phyloP scores from a whole-genome alignment of 2,329 filamentous ascomycete genomes.

The Diatrype stigma region DNA sequence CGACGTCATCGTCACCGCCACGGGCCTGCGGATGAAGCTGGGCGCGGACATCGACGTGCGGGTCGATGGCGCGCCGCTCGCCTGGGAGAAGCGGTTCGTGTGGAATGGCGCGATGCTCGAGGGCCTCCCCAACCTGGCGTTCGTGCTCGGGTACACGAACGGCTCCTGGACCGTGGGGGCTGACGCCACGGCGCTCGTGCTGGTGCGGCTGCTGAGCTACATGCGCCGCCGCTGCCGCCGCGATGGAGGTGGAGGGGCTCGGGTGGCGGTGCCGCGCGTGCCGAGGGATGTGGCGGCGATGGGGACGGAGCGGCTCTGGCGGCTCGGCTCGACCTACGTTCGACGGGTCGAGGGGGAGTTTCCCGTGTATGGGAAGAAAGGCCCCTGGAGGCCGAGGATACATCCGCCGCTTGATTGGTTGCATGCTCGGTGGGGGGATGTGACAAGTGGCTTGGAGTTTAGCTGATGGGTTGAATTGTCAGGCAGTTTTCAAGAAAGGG shows the following conservation, averaged over 20 bases:
- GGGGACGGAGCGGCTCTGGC: constrained; percentile 11
- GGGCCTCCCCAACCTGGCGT: constrained; percentile 54
- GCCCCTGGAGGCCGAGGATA: constrained; percentile 8
- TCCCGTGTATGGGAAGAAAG: constrained; percentile 7
- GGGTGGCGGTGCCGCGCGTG: constrained; percentile 40
- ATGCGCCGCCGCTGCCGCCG: too few species aligned
- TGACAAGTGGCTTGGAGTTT: constrained; percentile 6
- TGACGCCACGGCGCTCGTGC: constrained; percentile 47
- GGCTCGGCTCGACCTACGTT: constrained; percentile 10
- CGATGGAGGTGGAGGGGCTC: constrained; percentile 35
- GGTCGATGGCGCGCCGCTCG: constrained; percentile 46
- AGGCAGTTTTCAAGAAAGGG: too few species aligned
- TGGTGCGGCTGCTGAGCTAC: constrained; percentile 45
- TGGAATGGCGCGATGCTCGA: constrained; percentile 61
- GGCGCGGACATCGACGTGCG: constrained; percentile 46
- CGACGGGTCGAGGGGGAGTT: background rate
- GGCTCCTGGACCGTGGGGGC: constrained; percentile 60
- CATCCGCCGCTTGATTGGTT: constrained; percentile 5
- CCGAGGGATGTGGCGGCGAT: constrained; percentile 17
- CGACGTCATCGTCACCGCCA: constrained; percentile 62
- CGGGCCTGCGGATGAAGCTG: constrained; percentile 53
- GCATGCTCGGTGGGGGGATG: constrained; percentile 9
- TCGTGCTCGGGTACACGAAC: constrained; percentile 57
- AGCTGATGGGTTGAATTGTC: too few species aligned
- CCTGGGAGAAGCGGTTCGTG: constrained; percentile 36